phyloP scores from a whole-genome alignment of 371 early-diverging fungal genomes.

The Mortierella sp. region DNA sequence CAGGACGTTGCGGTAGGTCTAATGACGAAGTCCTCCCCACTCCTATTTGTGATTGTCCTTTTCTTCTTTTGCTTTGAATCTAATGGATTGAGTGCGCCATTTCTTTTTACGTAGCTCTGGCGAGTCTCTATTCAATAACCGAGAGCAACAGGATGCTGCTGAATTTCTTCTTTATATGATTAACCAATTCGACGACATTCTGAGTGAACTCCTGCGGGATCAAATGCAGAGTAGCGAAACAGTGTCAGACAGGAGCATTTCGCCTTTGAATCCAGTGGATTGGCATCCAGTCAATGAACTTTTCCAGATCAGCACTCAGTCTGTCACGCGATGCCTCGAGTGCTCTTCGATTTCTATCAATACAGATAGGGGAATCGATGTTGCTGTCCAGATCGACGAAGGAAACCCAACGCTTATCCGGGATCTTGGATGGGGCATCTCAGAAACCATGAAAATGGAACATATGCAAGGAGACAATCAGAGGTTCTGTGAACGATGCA shows the following conservation, averaged over 20 bases:
- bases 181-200: constrained; percentile 35
- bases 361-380: constrained; percentile 27
- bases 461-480: constrained; percentile 43
- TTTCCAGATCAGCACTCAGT: constrained; percentile 35
- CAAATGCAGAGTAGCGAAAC: not conserved
- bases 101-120: constrained; percentile 18
- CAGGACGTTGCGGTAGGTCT: constrained; percentile 27
- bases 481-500: constrained; percentile 43
- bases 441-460: constrained; percentile 45
- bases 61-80: not conserved
- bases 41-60: not conserved
- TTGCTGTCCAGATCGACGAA: constrained; percentile 43
- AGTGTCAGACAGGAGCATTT: not conserved
- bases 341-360: constrained; percentile 21
- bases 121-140: constrained; percentile 31
- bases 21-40: too few relatives aligned
- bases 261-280: not conserved
- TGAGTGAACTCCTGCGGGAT: constrained; percentile 7
- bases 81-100: not conserved
- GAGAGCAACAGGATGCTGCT: constrained; percentile 47
- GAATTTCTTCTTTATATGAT: constrained; percentile 42
- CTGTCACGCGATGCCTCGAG: constrained; percentile 33
- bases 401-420: constrained; percentile 24
- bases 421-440: constrained; percentile 46
- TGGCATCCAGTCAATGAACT: constrained; percentile 41